These are phyloP conservation scores for Taphrina communis DNA, from an alignment of 1,139 yeast genomes.

Conservation along the genomic window DNA sequence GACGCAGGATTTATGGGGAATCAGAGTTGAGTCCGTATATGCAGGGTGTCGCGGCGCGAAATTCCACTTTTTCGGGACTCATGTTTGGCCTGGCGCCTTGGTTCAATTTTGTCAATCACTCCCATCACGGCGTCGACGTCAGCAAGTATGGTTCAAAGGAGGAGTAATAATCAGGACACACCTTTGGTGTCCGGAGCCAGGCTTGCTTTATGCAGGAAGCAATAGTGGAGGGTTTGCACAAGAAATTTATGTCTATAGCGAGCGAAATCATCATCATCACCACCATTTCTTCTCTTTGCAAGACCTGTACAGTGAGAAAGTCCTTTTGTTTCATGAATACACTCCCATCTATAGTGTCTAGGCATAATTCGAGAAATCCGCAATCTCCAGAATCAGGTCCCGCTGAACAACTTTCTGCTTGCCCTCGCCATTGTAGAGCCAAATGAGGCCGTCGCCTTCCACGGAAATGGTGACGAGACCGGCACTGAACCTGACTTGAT, in stretches of 20 bases:
- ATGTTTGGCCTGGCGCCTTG: conserved; percentile 60
- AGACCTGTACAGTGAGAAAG: no score
- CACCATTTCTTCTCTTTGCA: no score
- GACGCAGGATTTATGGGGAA: conserved; percentile 68
- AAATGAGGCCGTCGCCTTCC: background rate
- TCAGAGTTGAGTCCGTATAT: conserved; percentile 65
- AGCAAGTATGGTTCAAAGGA: conserved; percentile 30
- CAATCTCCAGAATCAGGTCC: background rate
- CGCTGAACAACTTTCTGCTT: background rate
- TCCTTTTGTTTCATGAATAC: no score
- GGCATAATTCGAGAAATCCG: background rate
- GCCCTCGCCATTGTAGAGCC: background rate
- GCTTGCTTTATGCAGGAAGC: no score
- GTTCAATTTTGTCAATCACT: conserved; percentile 83
- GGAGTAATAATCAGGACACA: background rate
- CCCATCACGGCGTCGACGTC: conserved; percentile 75
- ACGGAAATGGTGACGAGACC: conserved; percentile 1
- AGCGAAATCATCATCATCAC: background rate
- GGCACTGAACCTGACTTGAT: conserved; percentile 7
- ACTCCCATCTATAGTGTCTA: background rate
- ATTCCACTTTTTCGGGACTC: conserved; percentile 74
- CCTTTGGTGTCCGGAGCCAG: no score
- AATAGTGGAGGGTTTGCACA: no score
- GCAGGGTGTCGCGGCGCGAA: conserved; percentile 78
- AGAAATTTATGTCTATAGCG: conserved; percentile 1